phyloP scores from a whole-genome alignment of 2,329 filamentous ascomycete species.

The Allantophomopsis cytisporea region DNA sequence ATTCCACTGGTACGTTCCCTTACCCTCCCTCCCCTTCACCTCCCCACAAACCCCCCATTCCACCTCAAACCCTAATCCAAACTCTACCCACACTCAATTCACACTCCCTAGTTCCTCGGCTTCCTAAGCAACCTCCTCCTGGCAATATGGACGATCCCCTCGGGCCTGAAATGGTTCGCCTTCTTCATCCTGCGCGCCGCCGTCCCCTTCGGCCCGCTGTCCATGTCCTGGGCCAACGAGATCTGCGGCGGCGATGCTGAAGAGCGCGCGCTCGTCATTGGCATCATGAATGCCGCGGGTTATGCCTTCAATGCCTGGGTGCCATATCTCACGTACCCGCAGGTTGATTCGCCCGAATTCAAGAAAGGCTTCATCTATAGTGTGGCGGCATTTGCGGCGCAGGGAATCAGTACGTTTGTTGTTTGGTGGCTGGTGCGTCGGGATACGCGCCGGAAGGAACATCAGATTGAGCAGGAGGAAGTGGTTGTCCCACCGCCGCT shows the following conservation, averaged over 20 bases:
- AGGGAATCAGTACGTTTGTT: neutral
- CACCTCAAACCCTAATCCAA: too few relatives aligned
- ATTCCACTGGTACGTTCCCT: constrained; percentile 12
- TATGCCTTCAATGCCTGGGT: constrained; percentile 31
- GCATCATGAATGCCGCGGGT: constrained; percentile 50
- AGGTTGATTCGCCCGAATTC: constrained; percentile 23
- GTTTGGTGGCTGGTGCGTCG: too few relatives aligned
- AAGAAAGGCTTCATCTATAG: constrained; percentile 24
- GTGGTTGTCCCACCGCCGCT: too few relatives aligned
- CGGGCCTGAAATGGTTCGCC: constrained; percentile 13
- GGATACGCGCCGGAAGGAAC: too few relatives aligned
- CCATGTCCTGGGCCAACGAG: constrained; percentile 26
- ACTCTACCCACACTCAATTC: neutral
- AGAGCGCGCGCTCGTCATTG: constrained; percentile 52
- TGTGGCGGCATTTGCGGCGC: constrained; percentile 14
- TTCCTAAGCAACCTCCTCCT: constrained; percentile 20
- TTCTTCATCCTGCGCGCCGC: constrained; percentile 20
- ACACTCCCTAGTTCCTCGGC: constrained; percentile 14
- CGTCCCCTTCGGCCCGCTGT: constrained; percentile 27
- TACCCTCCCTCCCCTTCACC: neutral
- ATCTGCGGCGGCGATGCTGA: constrained; percentile 44
- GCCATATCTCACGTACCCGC: constrained; percentile 19
- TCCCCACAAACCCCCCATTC: neutral
- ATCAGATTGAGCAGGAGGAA: too few relatives aligned
- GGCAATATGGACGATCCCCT: constrained; percentile 19